These are phyloP conservation scores for Alopecurus myosuroides DNA, from an alignment of 176 grass and related monocot species.

Conservation along the genomic window DNA sequence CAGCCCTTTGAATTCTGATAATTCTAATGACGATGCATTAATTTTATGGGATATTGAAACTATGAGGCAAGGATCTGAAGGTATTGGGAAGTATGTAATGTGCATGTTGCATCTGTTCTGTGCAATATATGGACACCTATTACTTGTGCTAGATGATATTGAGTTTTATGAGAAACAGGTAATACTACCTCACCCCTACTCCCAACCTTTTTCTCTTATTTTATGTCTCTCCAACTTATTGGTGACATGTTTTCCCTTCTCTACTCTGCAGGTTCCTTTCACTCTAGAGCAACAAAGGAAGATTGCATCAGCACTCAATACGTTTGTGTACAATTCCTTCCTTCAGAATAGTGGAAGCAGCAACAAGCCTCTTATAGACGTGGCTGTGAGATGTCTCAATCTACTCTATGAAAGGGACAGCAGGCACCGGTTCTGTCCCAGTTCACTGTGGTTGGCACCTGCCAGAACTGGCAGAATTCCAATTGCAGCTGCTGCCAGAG, in stretches of 20 bases:
- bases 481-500: slow-evolving; percentile 73
- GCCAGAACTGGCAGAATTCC: slow-evolving; percentile 72
- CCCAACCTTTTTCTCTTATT: neutral
- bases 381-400: slow-evolving; percentile 87
- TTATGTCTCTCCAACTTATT: neutral
- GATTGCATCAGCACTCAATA: slow-evolving; percentile 85
- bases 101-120: slow-evolving; percentile 82
- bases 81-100: slow-evolving; percentile 50
- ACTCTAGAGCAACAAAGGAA: slow-evolving; percentile 69
- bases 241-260: neutral
- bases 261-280: slow-evolving; percentile 68
- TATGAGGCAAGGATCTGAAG: slow-evolving; percentile 67
- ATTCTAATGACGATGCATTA: slow-evolving; percentile 44
- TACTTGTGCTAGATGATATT: slow-evolving; percentile 94
- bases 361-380: slow-evolving; percentile 55
- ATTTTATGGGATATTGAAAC: slow-evolving; percentile 76
- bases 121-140: slow-evolving; percentile 80
- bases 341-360: slow-evolving; percentile 45
- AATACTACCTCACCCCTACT: neutral
- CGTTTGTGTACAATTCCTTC: slow-evolving; percentile 90
- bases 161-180: slow-evolving; percentile 99
- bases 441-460: slow-evolving; percentile 81
- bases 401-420: slow-evolving; percentile 94
- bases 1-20: slow-evolving; percentile 34
- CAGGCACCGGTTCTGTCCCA: slow-evolving; percentile 80